Evolutionary conservation across 768 basidiomycete genomes (phyloP), one percentile per base, ranked within the genome.

Genomic region (Xerocomus potaroensis): DNA sequence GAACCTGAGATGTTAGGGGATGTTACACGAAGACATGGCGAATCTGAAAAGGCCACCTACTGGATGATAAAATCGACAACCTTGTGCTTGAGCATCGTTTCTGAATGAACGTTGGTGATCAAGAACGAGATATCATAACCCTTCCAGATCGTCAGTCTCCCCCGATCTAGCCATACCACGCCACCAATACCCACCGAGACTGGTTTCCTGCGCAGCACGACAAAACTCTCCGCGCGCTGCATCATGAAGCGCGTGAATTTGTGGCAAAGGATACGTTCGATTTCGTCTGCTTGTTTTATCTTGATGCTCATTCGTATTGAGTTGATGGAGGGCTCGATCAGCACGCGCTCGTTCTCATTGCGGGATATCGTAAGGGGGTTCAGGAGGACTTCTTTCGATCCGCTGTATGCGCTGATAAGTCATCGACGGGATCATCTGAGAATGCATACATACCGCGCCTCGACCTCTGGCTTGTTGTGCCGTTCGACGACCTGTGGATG

Each of bases 51-150:
- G 41, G 60, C 53, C 10, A 71, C 84, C 39, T 53, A 95, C 91
- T 98, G 92, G 56, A 98, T 96, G 71, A 99, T 96, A 69, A 99
- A 99, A 71, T 99, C 96, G 30, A 99, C 96, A 43, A 99, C 87
- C 74, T 98, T 98, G 71, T 99, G 96, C 72, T 98, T 99, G 56
- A 98, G 76, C 96, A 99, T 98, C 9, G 91, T 94, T 67, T 98
- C 95, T 26, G 93, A 79, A 66, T 99, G 93, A 42, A 86, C 84
- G 68, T 98, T 96, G 47, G 95, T 97, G 64, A 99, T 94, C 51
- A 98, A 75, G 76, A 99, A 98, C 3, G 92, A 95, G 52, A 99
- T 98, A 56, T 98, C 96, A 57, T 97, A 98, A 46, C 96, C 96
- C 92, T 99, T 33, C 38, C 26, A 21, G 32, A 46, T n/a, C 5